Conservation (phyloP, 2,329 filamentous ascomycete species). For the Cladosporium sp. region DNA sequence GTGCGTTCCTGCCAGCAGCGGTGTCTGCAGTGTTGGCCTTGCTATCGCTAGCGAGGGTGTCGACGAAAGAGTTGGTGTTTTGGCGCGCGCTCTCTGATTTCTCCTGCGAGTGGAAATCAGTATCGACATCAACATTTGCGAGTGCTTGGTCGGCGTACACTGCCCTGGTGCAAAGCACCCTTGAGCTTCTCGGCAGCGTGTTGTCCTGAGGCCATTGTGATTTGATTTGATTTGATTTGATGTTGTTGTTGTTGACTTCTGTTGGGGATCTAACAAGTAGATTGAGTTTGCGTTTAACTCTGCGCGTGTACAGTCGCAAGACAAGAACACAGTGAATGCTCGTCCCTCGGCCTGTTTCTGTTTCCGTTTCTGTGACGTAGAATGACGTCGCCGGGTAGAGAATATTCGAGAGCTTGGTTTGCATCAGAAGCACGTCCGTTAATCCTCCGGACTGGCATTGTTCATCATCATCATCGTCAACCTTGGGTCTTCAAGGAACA, state of each 20-base stretch:
- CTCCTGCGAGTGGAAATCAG: constrained; percentile 23
- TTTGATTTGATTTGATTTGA: neutral
- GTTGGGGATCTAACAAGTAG: neutral
- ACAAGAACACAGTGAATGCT: neutral
- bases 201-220: constrained; percentile 30
- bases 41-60: constrained; percentile 29
- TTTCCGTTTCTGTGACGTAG: constrained; percentile 9
- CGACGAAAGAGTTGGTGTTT: constrained; percentile 35
- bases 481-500: neutral
- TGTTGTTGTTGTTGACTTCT: neutral
- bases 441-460: neutral
- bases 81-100: constrained; percentile 31
- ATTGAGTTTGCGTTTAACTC: neutral
- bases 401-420: constrained; percentile 7
- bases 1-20: constrained; percentile 23
- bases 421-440: neutral
- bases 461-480: neutral
- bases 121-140: neutral
- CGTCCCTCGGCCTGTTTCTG: constrained; percentile 9
- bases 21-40: constrained; percentile 24
- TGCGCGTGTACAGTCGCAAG: neutral
- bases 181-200: constrained; percentile 33
- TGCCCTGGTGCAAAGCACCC: constrained; percentile 29
- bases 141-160: constrained; percentile 23
- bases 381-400: constrained; percentile 3